Evolutionary conservation across 345 rosid species (phyloP).

Genomic region (Eucalyptus tenuipes): DNA sequence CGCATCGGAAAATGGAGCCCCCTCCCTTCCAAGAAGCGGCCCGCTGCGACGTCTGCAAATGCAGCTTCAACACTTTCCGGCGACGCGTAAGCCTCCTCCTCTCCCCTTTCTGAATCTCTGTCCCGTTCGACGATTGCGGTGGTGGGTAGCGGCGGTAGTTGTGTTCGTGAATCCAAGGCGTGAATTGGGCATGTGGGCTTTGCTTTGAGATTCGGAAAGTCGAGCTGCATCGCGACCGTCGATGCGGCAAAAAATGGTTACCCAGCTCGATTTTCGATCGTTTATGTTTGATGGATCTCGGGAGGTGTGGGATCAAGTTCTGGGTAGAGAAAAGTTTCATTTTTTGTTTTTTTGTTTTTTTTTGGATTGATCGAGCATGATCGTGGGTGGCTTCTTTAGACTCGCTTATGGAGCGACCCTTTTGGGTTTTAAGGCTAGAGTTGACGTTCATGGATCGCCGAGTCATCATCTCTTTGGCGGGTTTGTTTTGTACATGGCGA

Average conservation of each 20-base stretch:
- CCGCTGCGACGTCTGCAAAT: constrained; percentile 67
- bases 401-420: not conserved
- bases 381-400: not conserved
- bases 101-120: not conserved
- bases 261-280: not conserved
- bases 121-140: not conserved
- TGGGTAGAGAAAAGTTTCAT: not conserved
- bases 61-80: constrained; percentile 71
- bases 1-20: constrained; percentile 25
- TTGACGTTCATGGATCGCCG: not conserved
- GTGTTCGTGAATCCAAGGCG: not conserved
- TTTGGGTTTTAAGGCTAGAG: not conserved
- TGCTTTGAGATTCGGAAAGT: not conserved
- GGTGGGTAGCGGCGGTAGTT: not conserved
- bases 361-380: not conserved
- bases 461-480: not conserved
- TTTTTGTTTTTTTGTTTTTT: not conserved
- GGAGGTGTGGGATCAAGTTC: not conserved
- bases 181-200: not conserved
- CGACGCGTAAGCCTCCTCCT: constrained; percentile 34
- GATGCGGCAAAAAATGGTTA: not conserved
- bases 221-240: not conserved
- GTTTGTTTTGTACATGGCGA: not conserved
- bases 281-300: not conserved
- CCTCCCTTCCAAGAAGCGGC: constrained; percentile 60